Conservation (phyloP, 148 eudicot genomes). For the Persicaria maculosa region DNA sequence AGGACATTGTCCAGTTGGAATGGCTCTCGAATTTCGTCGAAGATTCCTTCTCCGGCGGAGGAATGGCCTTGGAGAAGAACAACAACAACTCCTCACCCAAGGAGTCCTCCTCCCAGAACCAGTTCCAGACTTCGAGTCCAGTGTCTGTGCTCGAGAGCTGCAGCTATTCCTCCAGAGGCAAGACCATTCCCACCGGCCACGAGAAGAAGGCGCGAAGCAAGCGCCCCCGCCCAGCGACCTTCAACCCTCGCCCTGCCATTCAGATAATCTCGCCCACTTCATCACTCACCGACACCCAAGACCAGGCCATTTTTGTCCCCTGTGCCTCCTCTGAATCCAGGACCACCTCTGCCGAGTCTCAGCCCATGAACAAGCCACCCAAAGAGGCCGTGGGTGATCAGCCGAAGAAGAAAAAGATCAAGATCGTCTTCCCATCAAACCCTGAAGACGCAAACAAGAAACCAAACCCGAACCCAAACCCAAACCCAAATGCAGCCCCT, state of each 20-base stretch:
- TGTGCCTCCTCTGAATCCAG: conserved; percentile 26
- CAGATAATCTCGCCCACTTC: conserved; percentile 34
- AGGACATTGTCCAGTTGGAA: conserved; percentile 81
- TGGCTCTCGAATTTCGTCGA: conserved; percentile 91
- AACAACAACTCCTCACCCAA: conserved; percentile 19
- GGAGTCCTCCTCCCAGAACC: conserved; percentile 25
- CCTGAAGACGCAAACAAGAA: conserved; percentile 17
- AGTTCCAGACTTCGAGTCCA: conserved; percentile 71
- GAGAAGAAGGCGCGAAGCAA: conserved; percentile 74
- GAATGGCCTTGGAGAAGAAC: conserved; percentile 46
- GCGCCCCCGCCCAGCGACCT: conserved; percentile 77
- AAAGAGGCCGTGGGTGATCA: conserved; percentile 14
- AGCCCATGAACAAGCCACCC: conserved; percentile 13
- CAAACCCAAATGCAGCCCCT: conserved; percentile 13
- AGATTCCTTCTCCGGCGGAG: conserved; percentile 72
- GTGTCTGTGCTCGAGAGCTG: conserved; percentile 76
- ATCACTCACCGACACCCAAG: conserved; percentile 14
- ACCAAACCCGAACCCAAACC: conserved; percentile 14
- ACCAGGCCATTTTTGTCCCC: not conserved
- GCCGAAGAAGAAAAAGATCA: conserved; percentile 58
- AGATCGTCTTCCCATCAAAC: conserved; percentile 27
- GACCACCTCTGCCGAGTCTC: conserved; percentile 25
- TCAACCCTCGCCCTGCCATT: conserved; percentile 41
- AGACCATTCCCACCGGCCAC: conserved; percentile 31
- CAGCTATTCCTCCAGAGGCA: conserved; percentile 39